Evolutionary conservation across 192 early-diverging fungal species (phyloP).

Genomic region (Podila verticillata): DNA sequence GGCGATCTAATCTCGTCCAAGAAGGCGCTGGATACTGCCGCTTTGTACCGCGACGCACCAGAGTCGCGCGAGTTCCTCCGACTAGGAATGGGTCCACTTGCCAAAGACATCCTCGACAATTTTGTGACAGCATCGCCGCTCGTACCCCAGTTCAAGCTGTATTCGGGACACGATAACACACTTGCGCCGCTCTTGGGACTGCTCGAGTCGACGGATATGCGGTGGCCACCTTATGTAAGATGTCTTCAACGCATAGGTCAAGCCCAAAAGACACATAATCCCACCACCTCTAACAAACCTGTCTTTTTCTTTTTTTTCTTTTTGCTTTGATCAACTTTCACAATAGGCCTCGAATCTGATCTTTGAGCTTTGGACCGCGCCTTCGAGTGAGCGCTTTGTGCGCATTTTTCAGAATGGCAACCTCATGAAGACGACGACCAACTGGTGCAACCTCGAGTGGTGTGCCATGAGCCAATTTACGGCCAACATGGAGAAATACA

Average conservation of each 20-base stretch:
- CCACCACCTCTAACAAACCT: too few species aligned
- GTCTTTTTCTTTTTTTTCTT: neutral
- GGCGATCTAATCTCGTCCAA: neutral
- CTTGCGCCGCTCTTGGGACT: slow-evolving; percentile 14
- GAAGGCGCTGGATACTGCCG: neutral
- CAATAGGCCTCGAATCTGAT: slow-evolving; percentile 26
- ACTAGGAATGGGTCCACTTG: slow-evolving; percentile 19
- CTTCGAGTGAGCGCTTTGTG: slow-evolving; percentile 9
- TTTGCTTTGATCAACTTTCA: neutral
- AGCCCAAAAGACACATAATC: too few species aligned
- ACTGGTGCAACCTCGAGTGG: slow-evolving; percentile 35
- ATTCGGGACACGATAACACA: slow-evolving; percentile 25
- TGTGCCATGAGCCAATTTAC: slow-evolving; percentile 15
- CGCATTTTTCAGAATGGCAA: slow-evolving; percentile 16
- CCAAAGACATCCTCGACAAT: slow-evolving; percentile 3
- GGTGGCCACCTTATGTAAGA: slow-evolving; percentile 34
- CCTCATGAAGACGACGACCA: slow-evolving; percentile 8
- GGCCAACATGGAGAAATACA: slow-evolving; percentile 5
- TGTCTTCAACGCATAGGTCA: neutral
- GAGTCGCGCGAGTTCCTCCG: slow-evolving; percentile 3
- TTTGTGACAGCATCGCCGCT: neutral
- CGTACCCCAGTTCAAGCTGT: slow-evolving; percentile 6
- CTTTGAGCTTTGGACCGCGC: slow-evolving; percentile 15
- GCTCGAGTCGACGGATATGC: slow-evolving; percentile 16
- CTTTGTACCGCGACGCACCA: slow-evolving; percentile 1